These are phyloP conservation scores for Phytophthora pistaciae DNA, from an alignment of 352 stramenopile species.

Conservation along the genomic window DNA sequence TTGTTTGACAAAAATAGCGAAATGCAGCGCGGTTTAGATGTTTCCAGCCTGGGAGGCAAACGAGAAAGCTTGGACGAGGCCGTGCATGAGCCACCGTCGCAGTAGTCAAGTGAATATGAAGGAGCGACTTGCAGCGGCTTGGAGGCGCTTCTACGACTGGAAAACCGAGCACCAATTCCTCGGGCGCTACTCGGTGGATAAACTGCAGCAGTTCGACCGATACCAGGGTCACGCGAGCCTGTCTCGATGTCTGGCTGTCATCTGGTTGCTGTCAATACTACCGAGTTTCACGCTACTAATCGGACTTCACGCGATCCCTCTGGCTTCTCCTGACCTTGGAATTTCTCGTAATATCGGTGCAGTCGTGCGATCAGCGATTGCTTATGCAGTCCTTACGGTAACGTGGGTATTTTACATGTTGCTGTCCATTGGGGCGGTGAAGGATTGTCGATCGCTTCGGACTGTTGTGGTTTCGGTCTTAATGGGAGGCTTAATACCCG, in stretches of 20 bases:
- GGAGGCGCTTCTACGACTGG: slow-evolving; percentile 36
- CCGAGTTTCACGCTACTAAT: slow-evolving; percentile 19
- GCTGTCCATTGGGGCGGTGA: slow-evolving; percentile 17
- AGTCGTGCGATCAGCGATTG: slow-evolving; percentile 22
- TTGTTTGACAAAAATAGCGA: neutral
- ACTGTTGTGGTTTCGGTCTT: slow-evolving; percentile 1
- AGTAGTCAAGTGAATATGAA: slow-evolving; percentile 1
- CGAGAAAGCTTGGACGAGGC: neutral
- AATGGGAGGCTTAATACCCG: slow-evolving; percentile 16
- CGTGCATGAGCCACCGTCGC: neutral
- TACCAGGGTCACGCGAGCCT: slow-evolving; percentile 28
- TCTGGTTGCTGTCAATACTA: slow-evolving; percentile 26
- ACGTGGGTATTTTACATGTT: slow-evolving; percentile 19
- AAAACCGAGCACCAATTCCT: slow-evolving; percentile 44
- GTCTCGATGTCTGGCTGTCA: slow-evolving; percentile 24
- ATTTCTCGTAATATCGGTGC: slow-evolving; percentile 7
- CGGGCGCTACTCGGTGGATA: slow-evolving; percentile 45
- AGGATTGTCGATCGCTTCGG: neutral
- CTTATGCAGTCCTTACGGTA: slow-evolving; percentile 9
- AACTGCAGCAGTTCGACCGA: slow-evolving; percentile 41
- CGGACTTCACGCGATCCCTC: slow-evolving; percentile 18
- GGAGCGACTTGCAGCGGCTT: slow-evolving; percentile 2
- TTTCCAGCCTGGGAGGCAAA: neutral
- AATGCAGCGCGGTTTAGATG: neutral
- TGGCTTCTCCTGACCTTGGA: slow-evolving; percentile 20